phyloP scores from a whole-genome alignment of 2,329 filamentous ascomycete species.

The Penicillium psychrosexuale region DNA sequence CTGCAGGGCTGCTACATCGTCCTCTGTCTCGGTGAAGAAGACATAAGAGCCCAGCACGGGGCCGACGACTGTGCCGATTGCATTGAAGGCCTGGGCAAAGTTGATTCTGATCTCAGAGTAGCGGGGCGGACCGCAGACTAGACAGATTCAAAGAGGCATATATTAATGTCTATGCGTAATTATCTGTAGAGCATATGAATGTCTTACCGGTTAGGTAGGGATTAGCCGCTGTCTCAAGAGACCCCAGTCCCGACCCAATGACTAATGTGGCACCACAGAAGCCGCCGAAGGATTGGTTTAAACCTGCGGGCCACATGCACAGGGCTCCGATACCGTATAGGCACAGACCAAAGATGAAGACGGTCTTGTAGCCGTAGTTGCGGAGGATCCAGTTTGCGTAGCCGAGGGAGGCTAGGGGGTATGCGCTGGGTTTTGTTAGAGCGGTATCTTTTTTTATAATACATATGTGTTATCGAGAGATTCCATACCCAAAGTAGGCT shows the following conservation, averaged over 20 bases:
- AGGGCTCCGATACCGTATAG: slow-evolving; percentile 71
- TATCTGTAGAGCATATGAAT: not conserved
- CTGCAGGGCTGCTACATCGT: slow-evolving; percentile 56
- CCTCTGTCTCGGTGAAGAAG: slow-evolving; percentile 65
- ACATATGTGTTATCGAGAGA: not conserved
- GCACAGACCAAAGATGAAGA: slow-evolving; percentile 70
- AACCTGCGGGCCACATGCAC: slow-evolving; percentile 79
- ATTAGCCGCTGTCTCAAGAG: slow-evolving; percentile 74
- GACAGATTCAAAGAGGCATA: slow-evolving; percentile 9
- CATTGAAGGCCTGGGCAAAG: slow-evolving; percentile 73
- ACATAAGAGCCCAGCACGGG: slow-evolving; percentile 70
- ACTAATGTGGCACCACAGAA: slow-evolving; percentile 71
- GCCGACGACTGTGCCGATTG: slow-evolving; percentile 69
- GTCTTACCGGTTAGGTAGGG: slow-evolving; percentile 62
- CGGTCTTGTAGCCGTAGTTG: slow-evolving; percentile 73
- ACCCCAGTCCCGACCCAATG: slow-evolving; percentile 69
- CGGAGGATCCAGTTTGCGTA: slow-evolving; percentile 62
- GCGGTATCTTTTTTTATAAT: not conserved
- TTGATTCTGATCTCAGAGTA: slow-evolving; percentile 76
- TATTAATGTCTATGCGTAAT: not conserved
- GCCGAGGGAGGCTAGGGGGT: slow-evolving; percentile 53
- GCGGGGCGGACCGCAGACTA: slow-evolving; percentile 69
- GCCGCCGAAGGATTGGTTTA: slow-evolving; percentile 68
- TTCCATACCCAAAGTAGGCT: slow-evolving; percentile 59
- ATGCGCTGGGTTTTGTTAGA: slow-evolving; percentile 39